These are phyloP conservation scores for Papiliotrema laurentii DNA, from an alignment of 1,284 basidiomycete genomes.

Conservation along the genomic window DNA sequence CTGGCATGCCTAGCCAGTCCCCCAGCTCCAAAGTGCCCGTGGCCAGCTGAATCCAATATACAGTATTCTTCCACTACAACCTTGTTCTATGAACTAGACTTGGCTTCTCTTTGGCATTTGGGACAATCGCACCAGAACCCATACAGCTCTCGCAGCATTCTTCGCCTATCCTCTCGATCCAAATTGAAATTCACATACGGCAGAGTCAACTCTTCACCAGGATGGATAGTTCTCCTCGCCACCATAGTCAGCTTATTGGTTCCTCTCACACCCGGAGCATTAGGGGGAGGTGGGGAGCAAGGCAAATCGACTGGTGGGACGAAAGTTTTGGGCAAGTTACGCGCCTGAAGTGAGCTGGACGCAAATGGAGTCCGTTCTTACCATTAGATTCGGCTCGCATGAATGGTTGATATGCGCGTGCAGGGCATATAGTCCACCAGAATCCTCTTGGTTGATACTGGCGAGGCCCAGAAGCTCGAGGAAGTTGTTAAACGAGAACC, in stretches of 20 bases:
- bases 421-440: constrained; percentile 77
- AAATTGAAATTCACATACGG: constrained; percentile 70
- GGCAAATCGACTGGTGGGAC: constrained; percentile 61
- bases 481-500: constrained; percentile 72
- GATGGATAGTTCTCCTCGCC: constrained; percentile 61
- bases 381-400: constrained; percentile 71
- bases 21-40: no score
- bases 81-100: no score
- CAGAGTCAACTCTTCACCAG: constrained; percentile 65
- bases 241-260: constrained; percentile 53
- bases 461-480: constrained; percentile 70
- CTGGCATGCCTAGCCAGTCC: no score
- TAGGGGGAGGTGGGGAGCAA: constrained; percentile 54
- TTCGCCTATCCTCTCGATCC: constrained; percentile 56
- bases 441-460: constrained; percentile 79
- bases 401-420: constrained; percentile 84
- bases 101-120: constrained; percentile 58
- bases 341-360: constrained; percentile 19
- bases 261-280: constrained; percentile 23
- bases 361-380: constrained; percentile 43
- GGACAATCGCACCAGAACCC: constrained; percentile 74
- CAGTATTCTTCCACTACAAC: no score
- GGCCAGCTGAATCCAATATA: no score
- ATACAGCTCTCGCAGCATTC: constrained; percentile 59
- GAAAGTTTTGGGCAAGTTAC: constrained; percentile 37